Evolutionary conservation across 106 monocot genomes (phyloP).

Genomic region (Chionographis japonica): DNA sequence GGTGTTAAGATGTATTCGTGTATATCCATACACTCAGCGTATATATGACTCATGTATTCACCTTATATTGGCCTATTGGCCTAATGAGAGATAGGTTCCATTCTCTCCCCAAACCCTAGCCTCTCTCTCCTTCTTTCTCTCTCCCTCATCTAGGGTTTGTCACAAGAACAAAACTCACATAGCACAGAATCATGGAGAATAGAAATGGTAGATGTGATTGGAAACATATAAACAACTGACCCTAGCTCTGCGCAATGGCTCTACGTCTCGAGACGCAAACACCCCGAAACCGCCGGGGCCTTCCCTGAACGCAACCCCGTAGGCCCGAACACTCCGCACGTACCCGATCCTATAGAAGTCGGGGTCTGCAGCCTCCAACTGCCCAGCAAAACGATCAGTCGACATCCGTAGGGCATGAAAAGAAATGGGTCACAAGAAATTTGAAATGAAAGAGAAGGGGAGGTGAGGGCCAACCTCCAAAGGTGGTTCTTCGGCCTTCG

Average conservation of each 20-base stretch:
- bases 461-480: conserved; percentile 17
- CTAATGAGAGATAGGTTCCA: no score
- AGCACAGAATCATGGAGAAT: no score
- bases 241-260: conserved; percentile 78
- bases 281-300: conserved; percentile 88
- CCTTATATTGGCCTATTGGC: no score
- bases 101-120: no score
- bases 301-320: conserved; percentile 89
- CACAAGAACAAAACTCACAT: no score
- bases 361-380: conserved; percentile 82
- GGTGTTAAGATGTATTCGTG: no score
- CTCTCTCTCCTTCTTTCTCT: no score
- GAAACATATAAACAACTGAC: conserved; percentile 29
- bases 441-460: background rate
- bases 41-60: no score
- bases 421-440: background rate
- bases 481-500: conserved; percentile 15
- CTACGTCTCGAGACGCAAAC: conserved; percentile 74
- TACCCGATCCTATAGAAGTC: conserved; percentile 96
- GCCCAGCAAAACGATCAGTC: conserved; percentile 8
- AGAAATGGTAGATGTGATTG: no score
- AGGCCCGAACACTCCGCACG: conserved; percentile 67
- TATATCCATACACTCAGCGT: no score
- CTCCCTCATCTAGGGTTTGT: no score
- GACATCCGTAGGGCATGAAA: background rate